Evolutionary conservation across 345 rosid species (phyloP), one percentile per base, ranked within the genome.

Genomic region (Salix suchowensis): DNA sequence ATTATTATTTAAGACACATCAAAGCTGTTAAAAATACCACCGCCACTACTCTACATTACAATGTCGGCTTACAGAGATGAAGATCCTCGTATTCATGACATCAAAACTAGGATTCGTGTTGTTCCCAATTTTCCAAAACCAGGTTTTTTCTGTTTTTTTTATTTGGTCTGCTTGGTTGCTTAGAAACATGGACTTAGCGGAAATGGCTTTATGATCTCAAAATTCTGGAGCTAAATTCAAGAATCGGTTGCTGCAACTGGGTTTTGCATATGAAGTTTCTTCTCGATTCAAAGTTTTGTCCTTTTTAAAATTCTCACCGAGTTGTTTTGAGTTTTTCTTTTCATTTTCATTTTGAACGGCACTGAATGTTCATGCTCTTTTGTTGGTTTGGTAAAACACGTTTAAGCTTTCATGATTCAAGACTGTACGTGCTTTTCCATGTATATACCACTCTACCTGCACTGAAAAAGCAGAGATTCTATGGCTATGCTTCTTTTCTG

Each of bases 31-130:
- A 16, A 48, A 48, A 14, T 3, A 46, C 52, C 19, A 48, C 54
- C 54, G 16, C 54, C 5, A 19, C 54, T 4, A 48, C 39, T 26
- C 39, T 37, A 36, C 28, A 21, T 50, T 42, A 83, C 88, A 93
- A 93, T 93, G 98, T 93, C 94, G 77, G 82, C 84, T 69, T 70
- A 76, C 84, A 81, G 78, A 36, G 87, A 76, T 65, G 73, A 85
- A 74, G 85, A 85, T 73, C 83, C 87, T 69, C 82, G 78, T 37
- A 86, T 92, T 81, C 80, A 81, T 44, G 92, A 58, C 67, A 74
- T 80, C 80, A 62, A 67, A 67, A 37, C 77, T 64, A 67, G 62
- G 79, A 62, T 74, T 78, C 74, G 82, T 13, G 77, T 84, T 52
- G 79, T 71, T 15, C 79, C 84, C 72, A 50, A 79, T 70, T 71